Base-by-base conservation (phyloP, 176 grass and related monocot species). In the Alopecurus myosuroides region DNA sequence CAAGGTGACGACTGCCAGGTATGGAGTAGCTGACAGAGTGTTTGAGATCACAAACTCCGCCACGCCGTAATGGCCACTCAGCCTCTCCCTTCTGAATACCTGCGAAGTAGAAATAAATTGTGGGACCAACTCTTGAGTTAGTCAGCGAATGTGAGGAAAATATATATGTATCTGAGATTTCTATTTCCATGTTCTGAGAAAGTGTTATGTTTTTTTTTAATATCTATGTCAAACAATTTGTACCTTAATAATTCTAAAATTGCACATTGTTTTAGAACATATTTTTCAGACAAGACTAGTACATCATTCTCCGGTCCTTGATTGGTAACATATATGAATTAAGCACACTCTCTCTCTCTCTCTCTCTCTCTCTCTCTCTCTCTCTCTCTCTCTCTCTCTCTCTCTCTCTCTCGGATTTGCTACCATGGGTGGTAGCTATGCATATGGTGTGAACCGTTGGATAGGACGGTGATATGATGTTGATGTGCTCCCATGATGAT, bases 41-140 rank as follows among this genome's bases (percentile, higher is more conserved):
- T 88, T 88, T 11, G 77, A 77, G 26, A 91, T 82, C 50, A 85
- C 78, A 60, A 91, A 85, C 50, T 80, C 77, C 5, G 81, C 44
- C 0, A 88, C 89, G 6, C 85, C 85, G 10, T 91, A 85, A 42
- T 91, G 85, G 3, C 82, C 89, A 3, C 86, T 91, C 28, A 91
- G 50, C 15, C 89, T 63, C 40, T 91, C 89, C 40, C 30, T 88
- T 82, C 85, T 53, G 70, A 90, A 90, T 22, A 90, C 69, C 84
- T 90, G 77, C 26, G 20, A 23, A 12, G 6, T 11, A 49, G 34
- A 62, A 33, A 37, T 4, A 9, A 57, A 22, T 6, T 52, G 14
- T 19, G 23, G n/a, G 26, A 35, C 56, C 4, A 22, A 6, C 2
- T 13, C 9, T 1, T 0, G 52, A 25, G 37, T 85, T n/a, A n/a